These are phyloP conservation scores for Tylopilus balloui DNA, from an alignment of 768 basidiomycete genomes.

Conservation along the genomic window DNA sequence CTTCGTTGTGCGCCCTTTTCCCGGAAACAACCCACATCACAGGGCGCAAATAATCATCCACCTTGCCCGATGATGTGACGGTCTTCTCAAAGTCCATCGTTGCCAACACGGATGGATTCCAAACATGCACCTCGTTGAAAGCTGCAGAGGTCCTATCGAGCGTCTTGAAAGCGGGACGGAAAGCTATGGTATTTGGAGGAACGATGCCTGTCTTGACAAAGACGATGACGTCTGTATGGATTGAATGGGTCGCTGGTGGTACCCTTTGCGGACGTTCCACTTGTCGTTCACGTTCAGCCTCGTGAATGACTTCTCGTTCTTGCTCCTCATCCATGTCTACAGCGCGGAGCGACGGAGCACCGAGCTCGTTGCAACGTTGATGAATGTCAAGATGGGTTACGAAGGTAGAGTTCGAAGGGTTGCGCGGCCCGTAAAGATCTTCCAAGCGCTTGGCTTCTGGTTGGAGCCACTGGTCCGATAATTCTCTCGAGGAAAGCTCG, in stretches of 20 bases:
- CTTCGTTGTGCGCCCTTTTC: not conserved
- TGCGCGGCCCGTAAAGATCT: no score
- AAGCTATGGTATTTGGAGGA: not conserved
- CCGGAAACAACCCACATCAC: conserved; percentile 3
- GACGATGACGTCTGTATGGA: conserved; percentile 20
- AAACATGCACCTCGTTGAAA: conserved; percentile 19
- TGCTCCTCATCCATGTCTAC: conserved; percentile 28
- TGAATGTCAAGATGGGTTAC: not conserved
- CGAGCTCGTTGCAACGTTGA: conserved; percentile 7
- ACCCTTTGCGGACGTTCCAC: conserved; percentile 34
- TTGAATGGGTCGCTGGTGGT: conserved; percentile 17
- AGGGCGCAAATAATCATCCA: conserved; percentile 8
- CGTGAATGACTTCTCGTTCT: conserved; percentile 45
- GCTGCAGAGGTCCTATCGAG: not conserved
- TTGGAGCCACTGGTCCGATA: no score
- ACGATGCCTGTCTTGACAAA: conserved; percentile 32
- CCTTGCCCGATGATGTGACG: not conserved
- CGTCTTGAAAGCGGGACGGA: no score
- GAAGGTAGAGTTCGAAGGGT: no score
- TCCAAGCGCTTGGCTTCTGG: no score
- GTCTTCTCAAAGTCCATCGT: conserved; percentile 17
- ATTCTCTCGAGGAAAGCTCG: no score
- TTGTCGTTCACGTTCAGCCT: conserved; percentile 41
- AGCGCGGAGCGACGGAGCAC: not conserved
- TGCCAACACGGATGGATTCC: conserved; percentile 11